These are phyloP conservation scores for Debaryomyces robertsiae DNA, from an alignment of 1,139 yeast genomes.

Conservation along the genomic window DNA sequence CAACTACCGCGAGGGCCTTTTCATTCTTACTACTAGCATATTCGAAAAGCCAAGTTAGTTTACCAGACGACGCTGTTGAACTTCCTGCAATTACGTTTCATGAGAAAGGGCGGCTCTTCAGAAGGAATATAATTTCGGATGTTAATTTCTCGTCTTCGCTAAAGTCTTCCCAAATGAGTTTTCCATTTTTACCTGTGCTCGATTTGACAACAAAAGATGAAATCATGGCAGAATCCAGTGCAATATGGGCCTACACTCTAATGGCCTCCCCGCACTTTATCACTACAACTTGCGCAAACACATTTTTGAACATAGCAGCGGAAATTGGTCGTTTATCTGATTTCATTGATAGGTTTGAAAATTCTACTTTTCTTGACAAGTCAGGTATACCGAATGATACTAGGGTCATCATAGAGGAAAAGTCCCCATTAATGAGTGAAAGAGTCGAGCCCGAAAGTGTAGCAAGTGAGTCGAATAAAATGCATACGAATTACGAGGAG, in stretches of 20 bases:
- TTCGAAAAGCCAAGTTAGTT: slow-evolving; percentile 35
- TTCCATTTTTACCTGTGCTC: slow-evolving; percentile 71
- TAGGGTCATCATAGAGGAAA: slow-evolving; percentile 23
- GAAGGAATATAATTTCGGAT: slow-evolving; percentile 46
- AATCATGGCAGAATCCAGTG: slow-evolving; percentile 74
- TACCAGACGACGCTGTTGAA: slow-evolving; percentile 16
- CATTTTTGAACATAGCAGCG: slow-evolving; percentile 58
- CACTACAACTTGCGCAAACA: slow-evolving; percentile 44
- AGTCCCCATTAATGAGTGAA: slow-evolving; percentile 19
- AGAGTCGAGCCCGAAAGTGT: slow-evolving; percentile 9
- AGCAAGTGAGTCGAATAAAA: slow-evolving; percentile 13
- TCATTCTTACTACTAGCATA: slow-evolving; percentile 61
- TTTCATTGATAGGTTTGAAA: slow-evolving; percentile 53
- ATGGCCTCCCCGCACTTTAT: slow-evolving; percentile 45
- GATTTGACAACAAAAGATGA: slow-evolving; percentile 43
- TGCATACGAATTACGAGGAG: slow-evolving; percentile 10
- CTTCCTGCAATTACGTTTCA: slow-evolving; percentile 44
- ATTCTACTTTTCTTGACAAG: slow-evolving; percentile 47
- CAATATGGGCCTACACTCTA: slow-evolving; percentile 65
- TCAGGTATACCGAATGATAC: slow-evolving; percentile 23
- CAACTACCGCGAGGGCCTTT: slow-evolving; percentile 47
- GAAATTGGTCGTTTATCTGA: slow-evolving; percentile 48
- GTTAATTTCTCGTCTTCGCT: slow-evolving; percentile 5
- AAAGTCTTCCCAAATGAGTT: slow-evolving; percentile 30
- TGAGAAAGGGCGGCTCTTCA: slow-evolving; percentile 49